Evolutionary conservation across 2,329 filamentous ascomycete species (phyloP).

Genomic region (Aspergillus sp.): DNA sequence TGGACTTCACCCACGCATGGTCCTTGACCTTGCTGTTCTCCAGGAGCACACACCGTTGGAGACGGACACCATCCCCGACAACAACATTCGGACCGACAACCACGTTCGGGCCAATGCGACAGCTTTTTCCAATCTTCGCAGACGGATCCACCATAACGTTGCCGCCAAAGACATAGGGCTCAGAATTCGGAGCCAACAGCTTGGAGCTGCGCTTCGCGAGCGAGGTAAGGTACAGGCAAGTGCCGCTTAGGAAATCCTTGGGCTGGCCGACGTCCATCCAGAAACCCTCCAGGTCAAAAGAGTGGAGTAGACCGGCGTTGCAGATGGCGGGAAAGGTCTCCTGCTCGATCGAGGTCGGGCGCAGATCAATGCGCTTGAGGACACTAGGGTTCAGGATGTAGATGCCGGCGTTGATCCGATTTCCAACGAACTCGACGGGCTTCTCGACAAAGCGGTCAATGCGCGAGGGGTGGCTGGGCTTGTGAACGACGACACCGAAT

Average conservation of each 20-base stretch:
- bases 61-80: slow-evolving; percentile 83
- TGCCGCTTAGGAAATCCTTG: slow-evolving; percentile 94
- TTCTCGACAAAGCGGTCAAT: slow-evolving; percentile 99
- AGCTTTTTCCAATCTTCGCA: slow-evolving; percentile 96
- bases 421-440: slow-evolving; percentile 95
- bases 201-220: slow-evolving; percentile 84
- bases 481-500: slow-evolving; percentile 97
- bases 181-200: slow-evolving; percentile 61
- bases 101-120: slow-evolving; percentile 94
- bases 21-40: slow-evolving; percentile 92
- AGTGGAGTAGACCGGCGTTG: slow-evolving; percentile 82
- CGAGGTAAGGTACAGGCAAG: slow-evolving; percentile 90
- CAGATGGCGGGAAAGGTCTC: slow-evolving; percentile 96
- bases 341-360: slow-evolving; percentile 95
- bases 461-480: slow-evolving; percentile 77
- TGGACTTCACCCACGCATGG: slow-evolving; percentile 97
- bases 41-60: slow-evolving; percentile 87
- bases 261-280: slow-evolving; percentile 99
- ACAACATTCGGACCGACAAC: slow-evolving; percentile 90
- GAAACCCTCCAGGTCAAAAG: slow-evolving; percentile 92
- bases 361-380: slow-evolving; percentile 83
- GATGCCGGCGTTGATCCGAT: slow-evolving; percentile 97
- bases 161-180: slow-evolving; percentile 79
- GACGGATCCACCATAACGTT: slow-evolving; percentile 93
- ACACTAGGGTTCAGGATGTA: slow-evolving; percentile 95